Percentiles rank a stretch among this genome's conserved stretches.
These are phyloP conservation scores for Orychophragmus violaceus DNA, from an alignment of 345 rosid species.

Conservation along the genomic window DNA sequence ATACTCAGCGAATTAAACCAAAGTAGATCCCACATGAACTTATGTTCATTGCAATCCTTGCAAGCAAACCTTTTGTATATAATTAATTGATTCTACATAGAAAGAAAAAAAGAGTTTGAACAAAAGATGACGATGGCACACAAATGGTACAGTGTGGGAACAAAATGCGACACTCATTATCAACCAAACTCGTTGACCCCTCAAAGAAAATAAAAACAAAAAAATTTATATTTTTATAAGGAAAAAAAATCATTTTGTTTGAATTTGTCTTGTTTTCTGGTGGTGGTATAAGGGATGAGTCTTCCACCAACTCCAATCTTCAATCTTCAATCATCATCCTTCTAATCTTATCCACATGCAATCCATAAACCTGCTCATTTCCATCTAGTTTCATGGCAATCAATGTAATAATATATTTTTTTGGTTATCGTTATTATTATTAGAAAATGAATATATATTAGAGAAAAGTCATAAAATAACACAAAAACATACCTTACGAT, in stretches of 20 bases:
- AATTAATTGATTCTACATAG: not conserved
- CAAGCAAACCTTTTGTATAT: constrained; percentile 18
- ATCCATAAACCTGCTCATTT: constrained; percentile 12
- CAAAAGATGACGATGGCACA: constrained; percentile 30
- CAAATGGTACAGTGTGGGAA: constrained; percentile 34
- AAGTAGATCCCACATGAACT: constrained; percentile 27
- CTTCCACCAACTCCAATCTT: constrained; percentile 41
- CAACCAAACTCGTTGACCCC: constrained; percentile 31
- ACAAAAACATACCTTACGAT: no score
- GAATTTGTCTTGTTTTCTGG: constrained; percentile 10
- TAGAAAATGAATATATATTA: not conserved
- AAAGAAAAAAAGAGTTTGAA: constrained; percentile 7
- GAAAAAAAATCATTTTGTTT: constrained; percentile 5
- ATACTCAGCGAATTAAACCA: constrained; percentile 17
- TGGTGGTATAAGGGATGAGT: constrained; percentile 34
- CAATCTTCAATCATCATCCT: constrained; percentile 27
- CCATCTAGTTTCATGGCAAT: constrained; percentile 8
- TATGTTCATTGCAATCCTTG: constrained; percentile 12
- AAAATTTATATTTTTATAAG: not conserved
- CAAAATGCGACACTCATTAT: constrained; percentile 34
- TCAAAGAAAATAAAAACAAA: not conserved
- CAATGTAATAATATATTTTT: not conserved
- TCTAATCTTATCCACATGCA: constrained; percentile 37
- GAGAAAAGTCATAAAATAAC: no score
- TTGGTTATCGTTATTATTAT: not conserved